These are phyloP conservation scores for Lithospermum erythrorhizon DNA, from an alignment of 257 asterid genomes.

Conservation along the genomic window DNA sequence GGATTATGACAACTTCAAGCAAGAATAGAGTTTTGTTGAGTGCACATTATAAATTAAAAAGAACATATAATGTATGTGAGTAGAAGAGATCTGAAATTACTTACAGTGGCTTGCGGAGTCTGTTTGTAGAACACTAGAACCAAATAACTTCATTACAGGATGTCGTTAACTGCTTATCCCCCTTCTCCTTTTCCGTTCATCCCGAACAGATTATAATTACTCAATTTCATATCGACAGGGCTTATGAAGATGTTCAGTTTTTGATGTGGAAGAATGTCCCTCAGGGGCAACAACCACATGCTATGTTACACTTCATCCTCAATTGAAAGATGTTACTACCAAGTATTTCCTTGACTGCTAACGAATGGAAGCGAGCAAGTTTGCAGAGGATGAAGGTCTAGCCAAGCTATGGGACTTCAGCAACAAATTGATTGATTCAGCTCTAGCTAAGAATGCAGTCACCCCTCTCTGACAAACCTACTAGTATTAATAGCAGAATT, in stretches of 20 bases:
- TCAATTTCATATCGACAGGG: conserved; percentile 28
- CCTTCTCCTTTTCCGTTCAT: too few species aligned
- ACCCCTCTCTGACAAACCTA: neutral
- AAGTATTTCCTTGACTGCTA: conserved; percentile 55
- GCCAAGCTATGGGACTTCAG: conserved; percentile 70
- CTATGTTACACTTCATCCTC: conserved; percentile 59
- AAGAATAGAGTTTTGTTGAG: too few species aligned
- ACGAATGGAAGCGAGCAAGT: conserved; percentile 26
- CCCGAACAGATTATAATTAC: neutral
- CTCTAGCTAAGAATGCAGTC: conserved; percentile 9
- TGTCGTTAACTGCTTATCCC: too few species aligned
- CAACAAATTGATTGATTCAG: conserved; percentile 37
- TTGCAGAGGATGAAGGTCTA: conserved; percentile 33
- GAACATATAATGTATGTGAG: too few species aligned
- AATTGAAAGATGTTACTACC: conserved; percentile 40
- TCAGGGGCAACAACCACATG: conserved; percentile 88
- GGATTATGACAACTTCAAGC: too few species aligned
- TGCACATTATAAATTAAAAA: too few species aligned
- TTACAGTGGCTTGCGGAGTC: too few species aligned
- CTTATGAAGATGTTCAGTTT: conserved; percentile 31
- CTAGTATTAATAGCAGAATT: neutral
- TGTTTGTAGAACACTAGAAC: too few species aligned
- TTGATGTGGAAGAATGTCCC: conserved; percentile 81
- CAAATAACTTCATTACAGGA: too few species aligned
- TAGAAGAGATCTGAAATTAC: too few species aligned